Percentiles rank a stretch among this genome's conserved stretches.
Conservation (phyloP, 2,329 filamentous ascomycete species). For the Microdochium nivale region DNA sequence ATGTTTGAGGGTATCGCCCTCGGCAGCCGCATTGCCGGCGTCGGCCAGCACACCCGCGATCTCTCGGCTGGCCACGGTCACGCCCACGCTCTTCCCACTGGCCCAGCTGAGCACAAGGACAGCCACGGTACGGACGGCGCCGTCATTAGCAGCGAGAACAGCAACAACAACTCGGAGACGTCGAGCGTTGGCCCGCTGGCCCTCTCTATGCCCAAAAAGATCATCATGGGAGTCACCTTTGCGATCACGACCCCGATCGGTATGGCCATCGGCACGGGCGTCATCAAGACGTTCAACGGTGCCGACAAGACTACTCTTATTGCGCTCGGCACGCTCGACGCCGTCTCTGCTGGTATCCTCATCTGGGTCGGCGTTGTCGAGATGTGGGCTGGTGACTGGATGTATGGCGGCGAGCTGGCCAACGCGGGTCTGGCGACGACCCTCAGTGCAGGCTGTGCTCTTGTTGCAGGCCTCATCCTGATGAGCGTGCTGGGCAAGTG, state of each 20-base stretch:
- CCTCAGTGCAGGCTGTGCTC: constrained; percentile 36
- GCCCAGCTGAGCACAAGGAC: constrained; percentile 2
- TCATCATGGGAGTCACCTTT: constrained; percentile 54
- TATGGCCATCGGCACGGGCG: constrained; percentile 73
- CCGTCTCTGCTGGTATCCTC: constrained; percentile 65
- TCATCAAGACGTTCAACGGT: constrained; percentile 63
- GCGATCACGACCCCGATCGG: constrained; percentile 66
- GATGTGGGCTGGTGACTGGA: constrained; percentile 73
- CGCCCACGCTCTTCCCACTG: constrained; percentile 5
- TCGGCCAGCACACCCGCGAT: constrained; percentile 14
- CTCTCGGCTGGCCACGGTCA: constrained; percentile 4
- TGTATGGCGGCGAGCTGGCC: constrained; percentile 48
- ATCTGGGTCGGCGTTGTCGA: constrained; percentile 75
- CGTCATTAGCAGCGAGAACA: constrained; percentile 2
- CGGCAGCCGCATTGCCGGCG: constrained; percentile 39
- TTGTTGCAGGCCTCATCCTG: constrained; percentile 54
- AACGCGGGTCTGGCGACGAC: constrained; percentile 40
- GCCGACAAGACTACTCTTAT: constrained; percentile 61
- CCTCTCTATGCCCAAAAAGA: constrained; percentile 39
- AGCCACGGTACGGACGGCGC: constrained; percentile 5
- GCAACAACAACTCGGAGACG: constrained; percentile 1
- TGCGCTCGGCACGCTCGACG: constrained; percentile 65
- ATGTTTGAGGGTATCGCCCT: constrained; percentile 51
- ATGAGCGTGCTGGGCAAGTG: constrained; percentile 72
- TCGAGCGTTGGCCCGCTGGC: not conserved